Conservation (phyloP, 306 rosid species). For the Trifolium fragiferum region DNA sequence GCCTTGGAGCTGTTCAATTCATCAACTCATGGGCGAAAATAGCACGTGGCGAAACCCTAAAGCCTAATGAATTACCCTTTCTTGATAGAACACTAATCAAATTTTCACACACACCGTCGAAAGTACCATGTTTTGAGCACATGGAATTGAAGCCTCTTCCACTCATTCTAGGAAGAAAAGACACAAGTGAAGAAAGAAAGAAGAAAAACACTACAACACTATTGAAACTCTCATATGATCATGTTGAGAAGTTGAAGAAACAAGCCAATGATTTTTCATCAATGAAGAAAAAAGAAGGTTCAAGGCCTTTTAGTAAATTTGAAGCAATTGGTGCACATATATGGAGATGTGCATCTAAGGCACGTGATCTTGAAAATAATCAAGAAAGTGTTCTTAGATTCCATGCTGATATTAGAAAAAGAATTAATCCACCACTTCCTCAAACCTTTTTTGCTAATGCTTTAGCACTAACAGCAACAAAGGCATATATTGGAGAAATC, state of each 20-base stretch:
- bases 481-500: constrained; percentile 12
- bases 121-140: constrained; percentile 11
- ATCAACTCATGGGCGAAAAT: constrained; percentile 40
- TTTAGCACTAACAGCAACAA: not conserved
- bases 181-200: not conserved
- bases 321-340: constrained; percentile 28
- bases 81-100: constrained; percentile 11
- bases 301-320: constrained; percentile 22
- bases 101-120: not conserved
- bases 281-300: not conserved
- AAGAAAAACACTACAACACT: not conserved
- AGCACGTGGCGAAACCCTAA: not conserved
- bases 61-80: constrained; percentile 17
- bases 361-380: constrained; percentile 15
- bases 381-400: constrained; percentile 4
- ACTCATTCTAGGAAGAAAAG: constrained; percentile 13
- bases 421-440: constrained; percentile 35
- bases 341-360: constrained; percentile 38
- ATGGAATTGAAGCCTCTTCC: constrained; percentile 24
- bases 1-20: not conserved
- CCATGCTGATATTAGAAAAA: not conserved
- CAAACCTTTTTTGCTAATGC: constrained; percentile 23
- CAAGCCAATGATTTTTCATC: not conserved
- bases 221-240: not conserved
- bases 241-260: constrained; percentile 26